Conservation (phyloP, 352 stramenopile species). For the Phytophthora macrochlamydospora region DNA sequence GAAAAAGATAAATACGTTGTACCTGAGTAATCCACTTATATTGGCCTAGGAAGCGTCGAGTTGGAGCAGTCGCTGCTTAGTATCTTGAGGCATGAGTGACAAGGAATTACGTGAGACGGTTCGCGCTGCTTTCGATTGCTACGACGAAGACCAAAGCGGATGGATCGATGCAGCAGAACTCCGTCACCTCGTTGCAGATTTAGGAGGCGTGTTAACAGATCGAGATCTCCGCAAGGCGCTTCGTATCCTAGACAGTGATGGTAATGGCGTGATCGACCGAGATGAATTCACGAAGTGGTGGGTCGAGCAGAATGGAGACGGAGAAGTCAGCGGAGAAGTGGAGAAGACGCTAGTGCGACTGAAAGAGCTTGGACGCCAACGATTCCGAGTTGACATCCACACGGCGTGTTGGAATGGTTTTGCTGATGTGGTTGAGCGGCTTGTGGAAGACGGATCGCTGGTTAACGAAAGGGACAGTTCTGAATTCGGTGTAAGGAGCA, state of each 20-base stretch:
- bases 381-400: conserved; percentile 75
- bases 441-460: conserved; percentile 44
- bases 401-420: conserved; percentile 60
- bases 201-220: conserved; percentile 60
- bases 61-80: not conserved
- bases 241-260: conserved; percentile 52
- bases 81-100: not conserved
- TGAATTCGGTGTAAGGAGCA: conserved; percentile 53
- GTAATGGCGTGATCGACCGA: conserved; percentile 57
- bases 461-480: conserved; percentile 47
- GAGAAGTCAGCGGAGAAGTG: conserved; percentile 44
- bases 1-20: not conserved
- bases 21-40: no score
- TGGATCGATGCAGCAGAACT: conserved; percentile 61
- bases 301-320: conserved; percentile 35
- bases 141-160: conserved; percentile 60
- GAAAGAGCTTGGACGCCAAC: conserved; percentile 53
- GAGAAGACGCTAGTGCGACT: conserved; percentile 58
- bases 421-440: conserved; percentile 43
- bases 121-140: conserved; percentile 60
- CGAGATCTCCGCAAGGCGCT: conserved; percentile 44
- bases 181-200: conserved; percentile 49
- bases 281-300: conserved; percentile 72
- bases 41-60: no score
- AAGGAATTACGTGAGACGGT: conserved; percentile 60